Percentiles rank a stretch among this genome's conserved stretches.
Evolutionary conservation across 73 alveolate species (phyloP).

Genomic region (Paramecium sonneborni): DNA sequence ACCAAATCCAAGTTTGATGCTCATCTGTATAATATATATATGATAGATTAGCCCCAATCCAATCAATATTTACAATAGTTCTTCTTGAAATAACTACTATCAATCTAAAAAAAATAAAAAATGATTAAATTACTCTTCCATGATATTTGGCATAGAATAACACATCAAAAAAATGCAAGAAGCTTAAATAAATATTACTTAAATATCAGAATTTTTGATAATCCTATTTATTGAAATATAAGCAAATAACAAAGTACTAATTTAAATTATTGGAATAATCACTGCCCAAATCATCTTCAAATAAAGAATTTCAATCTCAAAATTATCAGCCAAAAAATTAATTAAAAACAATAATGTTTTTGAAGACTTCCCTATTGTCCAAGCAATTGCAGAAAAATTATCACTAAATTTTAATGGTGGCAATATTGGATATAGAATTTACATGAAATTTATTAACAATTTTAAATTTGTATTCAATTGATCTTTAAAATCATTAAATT

Average conservation of each 20-base stretch:
- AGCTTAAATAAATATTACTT: not conserved
- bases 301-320: not conserved
- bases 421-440: not conserved
- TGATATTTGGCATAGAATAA: not conserved
- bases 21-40: not conserved
- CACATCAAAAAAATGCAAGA: not conserved
- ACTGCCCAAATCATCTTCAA: not conserved
- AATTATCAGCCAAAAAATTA: not conserved
- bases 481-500: not conserved
- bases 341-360: not conserved
- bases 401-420: not conserved
- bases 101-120: not conserved
- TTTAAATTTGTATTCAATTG: not conserved
- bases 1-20: not conserved
- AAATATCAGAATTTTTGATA: not conserved
- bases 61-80: not conserved
- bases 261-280: not conserved
- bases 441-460: not conserved
- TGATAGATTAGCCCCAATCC: not conserved
- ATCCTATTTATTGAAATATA: not conserved
- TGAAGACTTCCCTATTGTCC: not conserved
- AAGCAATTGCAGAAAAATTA: not conserved
- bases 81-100: not conserved
- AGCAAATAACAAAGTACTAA: not conserved
- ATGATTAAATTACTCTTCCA: not conserved